Conservation (phyloP, 208 protist genomes). For the Wallacemonas sp. region DNA sequence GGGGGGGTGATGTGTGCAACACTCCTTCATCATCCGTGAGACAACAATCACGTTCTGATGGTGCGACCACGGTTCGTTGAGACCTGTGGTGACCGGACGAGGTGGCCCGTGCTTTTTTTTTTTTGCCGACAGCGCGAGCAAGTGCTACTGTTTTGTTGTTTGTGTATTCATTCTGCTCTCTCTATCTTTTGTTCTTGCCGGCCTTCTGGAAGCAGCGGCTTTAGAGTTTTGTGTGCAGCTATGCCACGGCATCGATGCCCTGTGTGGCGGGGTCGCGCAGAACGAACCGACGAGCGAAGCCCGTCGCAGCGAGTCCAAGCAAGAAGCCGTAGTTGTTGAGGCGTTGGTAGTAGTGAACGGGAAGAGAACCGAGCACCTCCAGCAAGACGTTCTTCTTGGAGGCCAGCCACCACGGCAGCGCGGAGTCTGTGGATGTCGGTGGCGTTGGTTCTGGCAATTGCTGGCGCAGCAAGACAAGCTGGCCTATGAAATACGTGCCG, state of each 20-base stretch:
- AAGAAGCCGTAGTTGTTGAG: conserved; percentile 71
- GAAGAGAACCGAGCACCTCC: conserved; percentile 36
- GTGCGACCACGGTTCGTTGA: too few relatives aligned
- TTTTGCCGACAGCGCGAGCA: too few relatives aligned
- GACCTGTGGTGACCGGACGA: too few relatives aligned
- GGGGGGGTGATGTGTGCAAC: too few relatives aligned
- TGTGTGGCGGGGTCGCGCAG: conserved; percentile 21
- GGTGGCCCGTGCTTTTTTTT: too few relatives aligned
- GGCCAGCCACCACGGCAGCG: conserved; percentile 12
- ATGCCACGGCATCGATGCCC: conserved; percentile 14
- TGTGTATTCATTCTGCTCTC: not conserved
- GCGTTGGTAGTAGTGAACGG: conserved; percentile 68
- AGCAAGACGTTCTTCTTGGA: conserved; percentile 29
- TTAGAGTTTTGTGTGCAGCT: not conserved
- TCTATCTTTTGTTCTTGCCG: not conserved
- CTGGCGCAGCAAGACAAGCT: conserved; percentile 66
- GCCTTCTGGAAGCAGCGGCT: too few relatives aligned
- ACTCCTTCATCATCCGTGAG: too few relatives aligned
- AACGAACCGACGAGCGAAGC: conserved; percentile 39
- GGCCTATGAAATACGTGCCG: conserved; percentile 70
- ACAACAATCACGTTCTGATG: too few relatives aligned
- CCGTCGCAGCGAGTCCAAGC: conserved; percentile 26
- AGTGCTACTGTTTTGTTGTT: not conserved
- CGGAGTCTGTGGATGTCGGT: not conserved
- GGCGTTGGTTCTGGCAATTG: conserved; percentile 19